Evolutionary conservation across 371 early-diverging fungal genomes (phyloP), one percentile per base, ranked within the genome.

Genomic region (Phascolomyces articulosus): DNA sequence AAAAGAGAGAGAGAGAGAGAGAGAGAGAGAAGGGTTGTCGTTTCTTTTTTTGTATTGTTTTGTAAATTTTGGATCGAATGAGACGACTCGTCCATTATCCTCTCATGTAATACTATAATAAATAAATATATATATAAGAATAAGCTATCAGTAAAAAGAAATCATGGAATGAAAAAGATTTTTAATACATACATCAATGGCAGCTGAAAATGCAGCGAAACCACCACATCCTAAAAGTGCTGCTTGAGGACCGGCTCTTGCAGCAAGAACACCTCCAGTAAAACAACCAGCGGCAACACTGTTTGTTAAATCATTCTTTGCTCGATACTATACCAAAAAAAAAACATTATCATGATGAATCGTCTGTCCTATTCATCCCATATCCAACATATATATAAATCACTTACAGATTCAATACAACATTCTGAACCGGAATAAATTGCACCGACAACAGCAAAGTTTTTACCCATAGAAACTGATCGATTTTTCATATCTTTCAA

Each of bases 201-300:
- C 96, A 11, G 91, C 88, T 23, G 95, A 94, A 72, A 98, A 98
- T 18, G 95, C 95, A 2, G 96, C 97, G 82, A 98, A 97, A 26
- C 95, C 93, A 29, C 87, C 94, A 68, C 98, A 97, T 59, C 98
- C 98, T 20, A 86, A 72, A 1, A 84, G 86, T 67, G 89, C 85
- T 11, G 91, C 93, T 58, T 91, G 85, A 44, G 91, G 93, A 23
- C 95, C 95, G 53, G 90, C 86, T 75, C 84, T 86, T 10, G 91
- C 89, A 18, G 95, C 95, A 66, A 98, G 76, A 13, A 88, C 82
- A 20, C 93, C 98, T 44, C 98, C 98, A 31, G 98, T 95, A 48
- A 96, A 78, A 75, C 97, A 97, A 16, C 98, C 98, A 38, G 96
- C 95, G 9, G 88, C 82, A 9, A 93, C 80, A 64, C 93, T 90